Evolutionary conservation across 352 stramenopile species (phyloP), one percentile per base, ranked within the genome.

Genomic region (Achlya hypogyna): DNA sequence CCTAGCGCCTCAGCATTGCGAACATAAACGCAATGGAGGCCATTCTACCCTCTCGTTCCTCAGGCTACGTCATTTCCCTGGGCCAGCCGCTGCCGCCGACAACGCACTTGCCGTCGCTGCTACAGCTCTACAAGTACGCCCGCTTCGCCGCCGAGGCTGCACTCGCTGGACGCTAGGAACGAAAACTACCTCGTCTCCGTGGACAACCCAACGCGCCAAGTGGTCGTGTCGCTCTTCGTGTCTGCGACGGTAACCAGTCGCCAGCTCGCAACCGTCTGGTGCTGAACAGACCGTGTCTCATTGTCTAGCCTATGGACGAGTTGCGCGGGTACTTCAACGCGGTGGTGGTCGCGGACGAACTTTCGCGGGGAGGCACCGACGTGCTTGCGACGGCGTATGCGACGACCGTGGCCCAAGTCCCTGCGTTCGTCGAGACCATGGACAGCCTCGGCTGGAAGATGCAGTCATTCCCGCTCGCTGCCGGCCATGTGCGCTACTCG

Each of bases 311-410:
- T 1, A 74, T 72, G 45, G 82, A 89, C 60, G 81, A 91, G 63
- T 63, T 91, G n/a, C 81, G 81, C 4, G 82, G 79, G 1, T 91
- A 83, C 56, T 89, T 84, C 69, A 81, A 91, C 60, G 82, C 78
- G 14, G 71, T 88, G 1, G 63, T 87, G 25, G 67, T 88, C 18
- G 70, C 89, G 0, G 58, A 88, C 49, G 71, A n/a, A n/a, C n/a
- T n/a, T n/a, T n/a, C n/a, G 22, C 18, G 10, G 12, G 23, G 31
- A 25, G 31, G 32, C n/a, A 22, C 5, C 29, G 28, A 9, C 31
- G 42, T 0, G n/a, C 20, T 32, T 10, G 34, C 22, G 1, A 64
- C 29, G n/a, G 60, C 51, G 28, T 38, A 42, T 25, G 51, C 60
- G n/a, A 27, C n/a, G 31, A 67, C 51, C 29, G 22, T 35, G 23